Percentiles rank a stretch among this genome's conserved stretches.
Conservation (phyloP, 164 flowering plant genomes). For the Nelumbo lutea region DNA sequence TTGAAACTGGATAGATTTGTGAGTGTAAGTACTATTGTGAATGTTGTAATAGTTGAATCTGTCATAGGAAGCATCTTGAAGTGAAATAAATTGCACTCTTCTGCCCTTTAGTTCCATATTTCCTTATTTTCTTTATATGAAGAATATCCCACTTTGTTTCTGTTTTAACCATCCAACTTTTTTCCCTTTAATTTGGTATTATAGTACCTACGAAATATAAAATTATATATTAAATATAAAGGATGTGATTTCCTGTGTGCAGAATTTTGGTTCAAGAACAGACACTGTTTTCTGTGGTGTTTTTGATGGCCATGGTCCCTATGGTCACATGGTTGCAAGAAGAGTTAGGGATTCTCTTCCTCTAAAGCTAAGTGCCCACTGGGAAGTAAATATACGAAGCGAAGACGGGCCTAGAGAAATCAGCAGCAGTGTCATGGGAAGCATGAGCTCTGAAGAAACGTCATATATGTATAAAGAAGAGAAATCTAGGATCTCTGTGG, state of each 20-base stretch:
- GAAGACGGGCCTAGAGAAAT: constrained; percentile 55
- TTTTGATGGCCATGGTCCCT: constrained; percentile 99
- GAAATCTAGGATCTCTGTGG: constrained; percentile 43
- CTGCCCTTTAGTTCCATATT: background rate
- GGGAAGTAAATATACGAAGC: constrained; percentile 62
- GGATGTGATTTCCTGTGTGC: constrained; percentile 17
- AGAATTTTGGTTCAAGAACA: constrained; percentile 89
- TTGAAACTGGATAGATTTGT: no score
- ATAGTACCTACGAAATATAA: background rate
- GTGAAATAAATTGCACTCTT: background rate
- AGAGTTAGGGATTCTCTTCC: constrained; percentile 96
- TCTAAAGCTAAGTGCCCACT: constrained; percentile 67
- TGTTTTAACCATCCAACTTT: background rate
- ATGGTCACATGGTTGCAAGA: constrained; percentile 94
- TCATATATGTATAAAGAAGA: constrained; percentile 50
- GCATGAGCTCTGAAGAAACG: constrained; percentile 59
- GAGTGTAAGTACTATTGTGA: no score
- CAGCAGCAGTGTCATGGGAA: constrained; percentile 44
- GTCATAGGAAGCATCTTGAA: background rate
- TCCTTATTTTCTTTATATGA: no score
- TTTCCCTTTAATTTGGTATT: background rate
- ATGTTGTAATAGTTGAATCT: background rate
- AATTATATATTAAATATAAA: background rate
- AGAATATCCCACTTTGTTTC: background rate
- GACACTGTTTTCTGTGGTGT: constrained; percentile 97